Percentiles rank a stretch among this genome's conserved stretches.
Conservation (phyloP, 768 basidiomycete species). For the Tylopilus subfusipes region DNA sequence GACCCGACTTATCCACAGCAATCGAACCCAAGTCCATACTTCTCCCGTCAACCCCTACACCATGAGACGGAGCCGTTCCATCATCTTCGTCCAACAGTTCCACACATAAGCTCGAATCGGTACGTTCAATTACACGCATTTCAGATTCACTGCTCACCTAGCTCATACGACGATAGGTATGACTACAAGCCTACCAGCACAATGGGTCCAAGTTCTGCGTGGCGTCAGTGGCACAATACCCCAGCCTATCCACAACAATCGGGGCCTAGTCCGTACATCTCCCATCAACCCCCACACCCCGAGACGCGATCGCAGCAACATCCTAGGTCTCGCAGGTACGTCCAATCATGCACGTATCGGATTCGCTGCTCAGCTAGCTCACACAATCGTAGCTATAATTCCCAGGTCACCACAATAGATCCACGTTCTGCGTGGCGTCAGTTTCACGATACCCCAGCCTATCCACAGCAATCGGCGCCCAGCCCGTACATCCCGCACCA, state of each 20-base stretch:
- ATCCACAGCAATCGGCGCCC: too few relatives aligned
- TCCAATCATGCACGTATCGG: not conserved
- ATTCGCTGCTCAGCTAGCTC: not conserved
- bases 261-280: constrained; percentile 30
- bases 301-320: constrained; percentile 10
- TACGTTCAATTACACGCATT: not conserved
- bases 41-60: constrained; percentile 21
- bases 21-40: constrained; percentile 30
- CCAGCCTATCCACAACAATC: constrained; percentile 14
- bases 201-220: not conserved
- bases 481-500: too few relatives aligned
- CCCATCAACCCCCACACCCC: constrained; percentile 15
- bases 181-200: not conserved
- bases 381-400: too few relatives aligned
- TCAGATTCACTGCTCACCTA: not conserved
- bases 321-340: not conserved
- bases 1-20: constrained; percentile 10
- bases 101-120: not conserved
- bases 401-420: too few relatives aligned
- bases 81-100: constrained; percentile 3
- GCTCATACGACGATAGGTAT: not conserved
- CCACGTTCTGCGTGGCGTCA: too few relatives aligned
- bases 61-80: constrained; percentile 9
- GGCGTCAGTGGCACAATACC: constrained; percentile 2
- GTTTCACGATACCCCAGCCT: too few relatives aligned